phyloP scores from a whole-genome alignment of 768 basidiomycete genomes.

The Xanthoconium purpureum region DNA sequence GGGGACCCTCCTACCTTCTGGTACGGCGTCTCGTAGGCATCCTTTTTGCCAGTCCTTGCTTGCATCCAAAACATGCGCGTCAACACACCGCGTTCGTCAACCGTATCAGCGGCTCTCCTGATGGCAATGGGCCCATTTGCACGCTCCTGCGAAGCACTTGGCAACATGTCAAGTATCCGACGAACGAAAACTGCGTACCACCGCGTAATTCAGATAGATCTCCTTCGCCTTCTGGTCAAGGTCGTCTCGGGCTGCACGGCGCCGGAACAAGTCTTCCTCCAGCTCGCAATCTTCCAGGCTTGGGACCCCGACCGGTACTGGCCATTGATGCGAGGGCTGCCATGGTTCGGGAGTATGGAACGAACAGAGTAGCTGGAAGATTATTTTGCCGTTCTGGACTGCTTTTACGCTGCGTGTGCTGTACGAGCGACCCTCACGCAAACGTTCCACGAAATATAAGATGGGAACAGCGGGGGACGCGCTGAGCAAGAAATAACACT shows the following conservation, averaged over 20 bases:
- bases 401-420: conserved; percentile 63
- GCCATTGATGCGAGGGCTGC: conserved; percentile 67
- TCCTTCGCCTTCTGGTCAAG: conserved; percentile 35
- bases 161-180: conserved; percentile 24
- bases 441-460: conserved; percentile 71
- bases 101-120: conserved; percentile 48
- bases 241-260: conserved; percentile 27
- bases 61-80: conserved; percentile 79
- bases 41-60: conserved; percentile 52
- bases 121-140: conserved; percentile 65
- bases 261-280: conserved; percentile 45
- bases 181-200: conserved; percentile 13
- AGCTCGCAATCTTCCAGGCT: conserved; percentile 61
- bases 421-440: conserved; percentile 75
- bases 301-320: conserved; percentile 55
- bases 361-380: conserved; percentile 72
- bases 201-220: conserved; percentile 27
- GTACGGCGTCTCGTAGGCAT: conserved; percentile 64
- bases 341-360: conserved; percentile 78
- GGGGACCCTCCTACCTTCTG: conserved; percentile 55
- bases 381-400: conserved; percentile 48
- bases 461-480: conserved; percentile 73
- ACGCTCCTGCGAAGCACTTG: conserved; percentile 53
- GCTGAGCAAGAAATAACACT: conserved; percentile 82
- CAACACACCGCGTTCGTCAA: conserved; percentile 45